These are phyloP conservation scores for Salix arbutifolia DNA, from an alignment of 345 rosid genomes.

Conservation along the genomic window DNA sequence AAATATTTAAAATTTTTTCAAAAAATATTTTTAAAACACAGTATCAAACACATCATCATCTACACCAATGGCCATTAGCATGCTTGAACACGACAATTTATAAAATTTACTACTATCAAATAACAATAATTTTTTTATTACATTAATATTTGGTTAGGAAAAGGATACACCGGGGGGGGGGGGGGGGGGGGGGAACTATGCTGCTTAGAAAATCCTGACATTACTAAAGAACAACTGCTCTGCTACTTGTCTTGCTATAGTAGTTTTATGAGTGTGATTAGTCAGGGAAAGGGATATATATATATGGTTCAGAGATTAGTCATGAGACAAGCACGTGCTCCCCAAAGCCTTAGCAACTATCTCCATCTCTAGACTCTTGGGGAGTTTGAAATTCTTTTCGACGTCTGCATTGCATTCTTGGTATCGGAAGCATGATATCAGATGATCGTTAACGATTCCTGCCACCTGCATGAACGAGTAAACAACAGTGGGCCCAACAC, in stretches of 20 bases:
- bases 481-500: conserved; percentile 82
- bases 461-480: conserved; percentile 87
- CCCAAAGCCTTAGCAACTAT: conserved; percentile 23
- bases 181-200: no score
- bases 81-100: background rate
- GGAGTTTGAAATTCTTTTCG: conserved; percentile 22
- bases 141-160: conserved; percentile 11
- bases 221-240: conserved; percentile 3
- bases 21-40: no score
- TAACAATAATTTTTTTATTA: background rate
- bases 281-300: conserved; percentile 10
- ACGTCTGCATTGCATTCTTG: conserved; percentile 41
- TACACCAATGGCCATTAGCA: background rate
- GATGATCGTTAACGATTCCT: conserved; percentile 82
- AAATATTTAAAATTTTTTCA: no score
- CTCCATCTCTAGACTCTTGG: conserved; percentile 24
- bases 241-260: conserved; percentile 10
- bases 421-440: conserved; percentile 65
- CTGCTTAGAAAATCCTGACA: conserved; percentile 10
- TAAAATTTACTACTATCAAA: background rate
- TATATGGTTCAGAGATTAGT: conserved; percentile 12
- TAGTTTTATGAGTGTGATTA: conserved; percentile 11
- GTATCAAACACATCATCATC: background rate
- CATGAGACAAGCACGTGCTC: conserved; percentile 22
- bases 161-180: conserved; percentile 29